Conservation (phyloP, 2,329 filamentous ascomycete genomes). For the Huntiella decipiens region DNA sequence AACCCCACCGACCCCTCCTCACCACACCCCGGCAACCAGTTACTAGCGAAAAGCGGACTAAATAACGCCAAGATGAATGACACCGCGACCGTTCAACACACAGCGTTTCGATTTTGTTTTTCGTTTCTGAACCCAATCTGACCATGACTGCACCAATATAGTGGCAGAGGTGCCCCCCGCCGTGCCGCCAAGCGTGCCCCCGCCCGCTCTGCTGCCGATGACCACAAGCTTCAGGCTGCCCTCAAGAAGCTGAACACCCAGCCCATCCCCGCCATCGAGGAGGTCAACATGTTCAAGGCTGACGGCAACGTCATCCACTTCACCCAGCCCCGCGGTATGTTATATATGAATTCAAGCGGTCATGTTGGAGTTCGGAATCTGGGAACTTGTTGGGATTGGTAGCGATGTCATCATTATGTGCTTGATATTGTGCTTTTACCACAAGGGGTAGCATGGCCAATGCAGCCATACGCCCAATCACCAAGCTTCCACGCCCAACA, state of each 20-base stretch:
- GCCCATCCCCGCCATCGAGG: constrained; percentile 98
- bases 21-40: constrained; percentile 15
- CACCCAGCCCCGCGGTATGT: constrained; percentile 84
- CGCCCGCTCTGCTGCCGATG: constrained; percentile 79
- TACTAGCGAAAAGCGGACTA: constrained; percentile 12
- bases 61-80: not conserved
- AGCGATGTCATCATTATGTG: too few relatives aligned
- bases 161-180: constrained; percentile 95
- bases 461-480: not conserved
- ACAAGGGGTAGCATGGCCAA: too few relatives aligned
- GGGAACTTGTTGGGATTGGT: too few relatives aligned
- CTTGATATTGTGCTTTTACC: too few relatives aligned
- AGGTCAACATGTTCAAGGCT: constrained; percentile 99
- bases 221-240: constrained; percentile 97
- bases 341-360: not conserved
- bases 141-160: constrained; percentile 14
- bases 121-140: constrained; percentile 9
- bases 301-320: constrained; percentile 99
- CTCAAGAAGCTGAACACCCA: constrained; percentile 99
- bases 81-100: not conserved
- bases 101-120: constrained; percentile 1
- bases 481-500: not conserved
- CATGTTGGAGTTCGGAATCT: too few relatives aligned
- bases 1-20: constrained; percentile 5
- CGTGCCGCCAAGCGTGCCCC: constrained; percentile 97